Conservation (phyloP, 2,329 filamentous ascomycete species). For the Botrytis galanthina region DNA sequence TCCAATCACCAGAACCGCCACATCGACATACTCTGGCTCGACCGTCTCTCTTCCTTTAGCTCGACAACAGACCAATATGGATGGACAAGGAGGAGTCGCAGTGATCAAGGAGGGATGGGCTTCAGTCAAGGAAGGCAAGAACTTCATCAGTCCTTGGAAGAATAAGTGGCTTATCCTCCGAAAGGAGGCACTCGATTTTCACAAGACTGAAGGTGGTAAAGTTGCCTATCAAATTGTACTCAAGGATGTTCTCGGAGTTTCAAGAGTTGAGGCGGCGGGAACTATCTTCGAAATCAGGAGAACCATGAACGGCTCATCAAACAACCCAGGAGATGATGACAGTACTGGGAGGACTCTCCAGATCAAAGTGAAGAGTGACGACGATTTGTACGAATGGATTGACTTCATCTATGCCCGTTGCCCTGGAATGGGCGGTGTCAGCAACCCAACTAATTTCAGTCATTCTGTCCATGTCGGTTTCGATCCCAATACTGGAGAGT, state of each 20-base stretch:
- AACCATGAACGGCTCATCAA: conserved; percentile 63
- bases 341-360: conserved; percentile 79
- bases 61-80: conserved; percentile 54
- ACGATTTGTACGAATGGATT: conserved; percentile 98
- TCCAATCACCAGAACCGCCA: conserved; percentile 63
- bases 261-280: conserved; percentile 84
- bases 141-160: conserved; percentile 83
- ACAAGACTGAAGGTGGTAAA: conserved; percentile 88
- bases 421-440: conserved; percentile 95
- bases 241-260: conserved; percentile 84
- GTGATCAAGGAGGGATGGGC: conserved; percentile 81
- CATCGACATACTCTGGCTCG: conserved; percentile 67
- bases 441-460: conserved; percentile 97
- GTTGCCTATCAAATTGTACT: conserved; percentile 81
- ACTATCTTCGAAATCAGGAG: conserved; percentile 94
- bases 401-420: conserved; percentile 96
- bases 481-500: conserved; percentile 90
- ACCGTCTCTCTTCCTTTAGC: conserved; percentile 71
- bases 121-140: conserved; percentile 85
- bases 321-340: conserved; percentile 70
- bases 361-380: conserved; percentile 91
- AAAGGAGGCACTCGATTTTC: conserved; percentile 90
- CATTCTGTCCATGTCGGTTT: conserved; percentile 98
- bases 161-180: conserved; percentile 88
- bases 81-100: conserved; percentile 65